Evolutionary conservation across 352 stramenopile genomes (phyloP).

Genomic region (Globisporangium perplexum): DNA sequence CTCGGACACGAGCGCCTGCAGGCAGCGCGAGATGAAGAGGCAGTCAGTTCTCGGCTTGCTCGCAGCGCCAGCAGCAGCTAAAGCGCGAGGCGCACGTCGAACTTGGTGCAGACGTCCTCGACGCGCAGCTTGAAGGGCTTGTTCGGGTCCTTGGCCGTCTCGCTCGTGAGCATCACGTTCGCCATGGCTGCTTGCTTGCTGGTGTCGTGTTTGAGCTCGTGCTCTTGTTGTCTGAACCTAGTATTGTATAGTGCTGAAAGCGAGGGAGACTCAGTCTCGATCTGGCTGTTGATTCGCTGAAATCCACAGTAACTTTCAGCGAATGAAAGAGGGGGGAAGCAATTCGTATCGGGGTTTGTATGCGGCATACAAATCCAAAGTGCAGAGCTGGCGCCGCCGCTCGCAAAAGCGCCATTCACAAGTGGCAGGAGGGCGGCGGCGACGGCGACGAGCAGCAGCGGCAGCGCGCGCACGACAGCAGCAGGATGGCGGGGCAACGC

Average conservation of each 20-base stretch:
- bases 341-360: neutral
- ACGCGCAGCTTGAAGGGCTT: conserved; percentile 83
- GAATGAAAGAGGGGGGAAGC: conserved; percentile 1
- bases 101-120: conserved; percentile 81
- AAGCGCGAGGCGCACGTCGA: conserved; percentile 40
- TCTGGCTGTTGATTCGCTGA: neutral
- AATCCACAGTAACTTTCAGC: neutral
- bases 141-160: conserved; percentile 86
- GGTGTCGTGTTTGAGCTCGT: neutral
- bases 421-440: neutral
- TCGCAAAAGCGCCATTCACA: neutral
- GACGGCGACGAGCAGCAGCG: conserved; percentile 3
- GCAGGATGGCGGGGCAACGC: conserved; percentile 70
- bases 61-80: neutral
- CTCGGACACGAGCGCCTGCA: conserved; percentile 65
- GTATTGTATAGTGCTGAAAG: neutral
- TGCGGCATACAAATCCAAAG: neutral
- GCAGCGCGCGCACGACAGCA: conserved; percentile 1
- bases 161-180: conserved; percentile 86
- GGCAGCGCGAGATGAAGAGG: neutral
- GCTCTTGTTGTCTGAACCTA: too few relatives aligned
- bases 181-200: conserved; percentile 34
- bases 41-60: neutral
- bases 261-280: neutral
- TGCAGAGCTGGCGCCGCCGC: neutral